Evolutionary conservation across 2,329 filamentous ascomycete species (phyloP).

Genomic region (Penicillium sp.): DNA sequence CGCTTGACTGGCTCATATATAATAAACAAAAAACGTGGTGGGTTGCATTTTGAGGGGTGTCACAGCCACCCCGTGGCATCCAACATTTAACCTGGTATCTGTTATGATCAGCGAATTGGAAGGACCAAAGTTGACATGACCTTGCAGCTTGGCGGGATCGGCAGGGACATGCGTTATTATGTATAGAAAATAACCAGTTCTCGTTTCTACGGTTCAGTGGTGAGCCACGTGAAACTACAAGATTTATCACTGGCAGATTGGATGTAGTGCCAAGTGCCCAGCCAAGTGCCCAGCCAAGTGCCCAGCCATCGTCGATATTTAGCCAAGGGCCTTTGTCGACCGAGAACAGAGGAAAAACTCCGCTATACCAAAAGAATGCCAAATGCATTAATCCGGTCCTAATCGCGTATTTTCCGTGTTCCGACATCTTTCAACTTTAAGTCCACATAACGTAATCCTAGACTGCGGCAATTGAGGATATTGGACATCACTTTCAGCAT

Average conservation of each 20-base stretch:
- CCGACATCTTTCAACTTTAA: neutral
- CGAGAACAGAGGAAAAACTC: no score
- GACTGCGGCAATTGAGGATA: neutral
- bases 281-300: neutral
- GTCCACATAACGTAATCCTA: neutral
- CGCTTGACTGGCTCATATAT: constrained; percentile 4
- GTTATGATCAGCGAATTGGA: constrained; percentile 4
- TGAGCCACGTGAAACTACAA: constrained; percentile 8
- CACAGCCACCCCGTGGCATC: constrained; percentile 2
- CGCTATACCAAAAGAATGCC: no score
- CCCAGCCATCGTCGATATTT: neutral
- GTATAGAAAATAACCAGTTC: constrained; percentile 1
- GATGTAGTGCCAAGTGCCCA: constrained; percentile 4
- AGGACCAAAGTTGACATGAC: constrained; percentile 1
- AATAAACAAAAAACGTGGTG: neutral
- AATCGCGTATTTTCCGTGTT: no score
- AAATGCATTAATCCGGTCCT: no score
- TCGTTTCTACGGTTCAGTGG: constrained; percentile 1
- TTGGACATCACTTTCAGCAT: neutral
- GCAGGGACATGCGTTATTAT: neutral
- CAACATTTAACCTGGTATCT: constrained; percentile 6
- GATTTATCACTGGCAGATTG: constrained; percentile 6
- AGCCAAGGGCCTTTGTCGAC: neutral
- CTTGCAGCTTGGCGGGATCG: constrained; percentile 3
- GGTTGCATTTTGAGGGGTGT: constrained; percentile 1